Conservation (phyloP, 1,284 basidiomycete species). For the Rhodotorula sp. region DNA sequence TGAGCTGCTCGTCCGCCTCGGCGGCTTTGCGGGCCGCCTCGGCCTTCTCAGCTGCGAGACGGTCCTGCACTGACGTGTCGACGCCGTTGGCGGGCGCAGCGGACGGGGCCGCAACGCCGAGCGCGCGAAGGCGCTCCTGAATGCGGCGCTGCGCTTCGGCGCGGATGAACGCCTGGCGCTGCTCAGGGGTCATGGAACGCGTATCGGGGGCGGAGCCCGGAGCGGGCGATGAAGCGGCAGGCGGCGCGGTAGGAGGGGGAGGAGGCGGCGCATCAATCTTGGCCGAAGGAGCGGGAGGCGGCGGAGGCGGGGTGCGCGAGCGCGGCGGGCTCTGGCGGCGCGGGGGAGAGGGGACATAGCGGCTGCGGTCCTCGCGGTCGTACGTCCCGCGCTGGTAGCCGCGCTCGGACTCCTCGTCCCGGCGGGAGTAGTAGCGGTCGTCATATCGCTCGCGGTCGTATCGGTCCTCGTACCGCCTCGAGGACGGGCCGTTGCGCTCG, state of each 20-base stretch:
- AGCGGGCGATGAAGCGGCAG: conserved; percentile 55
- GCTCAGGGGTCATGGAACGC: conserved; percentile 81
- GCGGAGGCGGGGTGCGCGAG: conserved; percentile 49
- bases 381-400: conserved; percentile 54
- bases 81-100: conserved; percentile 53
- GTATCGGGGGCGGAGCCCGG: conserved; percentile 54
- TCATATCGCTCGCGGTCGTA: conserved; percentile 50
- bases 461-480: conserved; percentile 21
- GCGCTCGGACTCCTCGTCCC: conserved; percentile 27
- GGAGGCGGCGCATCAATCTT: conserved; percentile 49
- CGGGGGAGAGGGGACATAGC: conserved; percentile 52
- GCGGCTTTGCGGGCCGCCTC: conserved; percentile 50
- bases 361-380: conserved; percentile 48
- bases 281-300: conserved; percentile 44
- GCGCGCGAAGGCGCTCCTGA: conserved; percentile 80
- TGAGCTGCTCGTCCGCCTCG: conserved; percentile 69
- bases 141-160: conserved; percentile 82
- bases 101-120: conserved; percentile 67
- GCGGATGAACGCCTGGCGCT: conserved; percentile 76
- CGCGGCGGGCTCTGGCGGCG: conserved; percentile 50
- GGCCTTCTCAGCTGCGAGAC: conserved; percentile 48
- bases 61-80: conserved; percentile 44
- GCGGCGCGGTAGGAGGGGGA: conserved; percentile 55
- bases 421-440: conserved; percentile 39
- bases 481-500: conserved; percentile 72